Evolutionary conservation across 257 asterid species (phyloP).

Genomic region (Osmanthus fragrans): DNA sequence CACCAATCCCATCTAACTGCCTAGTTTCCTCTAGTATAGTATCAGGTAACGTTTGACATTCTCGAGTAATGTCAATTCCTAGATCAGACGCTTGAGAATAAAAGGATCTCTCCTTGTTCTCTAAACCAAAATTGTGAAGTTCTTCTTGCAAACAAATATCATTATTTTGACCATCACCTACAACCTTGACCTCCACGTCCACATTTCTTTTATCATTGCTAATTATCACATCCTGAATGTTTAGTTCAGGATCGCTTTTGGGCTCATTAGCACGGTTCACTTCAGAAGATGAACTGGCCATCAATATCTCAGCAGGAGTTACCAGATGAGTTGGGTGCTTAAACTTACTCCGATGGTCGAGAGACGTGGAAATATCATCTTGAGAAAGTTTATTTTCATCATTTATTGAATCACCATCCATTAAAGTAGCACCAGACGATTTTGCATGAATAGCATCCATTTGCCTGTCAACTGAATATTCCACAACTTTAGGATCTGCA

Average conservation of each 20-base stretch:
- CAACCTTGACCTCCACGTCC: conserved; percentile 79
- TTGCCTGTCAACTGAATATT: conserved; percentile 74
- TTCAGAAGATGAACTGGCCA: conserved; percentile 82
- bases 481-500: conserved; percentile 55
- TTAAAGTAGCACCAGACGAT: conserved; percentile 58
- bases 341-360: conserved; percentile 61
- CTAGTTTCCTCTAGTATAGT: conserved; percentile 61
- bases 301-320: conserved; percentile 91
- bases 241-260: conserved; percentile 54
- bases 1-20: conserved; percentile 50
- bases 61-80: conserved; percentile 82
- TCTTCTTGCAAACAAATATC: conserved; percentile 54
- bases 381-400: conserved; percentile 55
- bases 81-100: conserved; percentile 89
- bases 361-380: conserved; percentile 59
- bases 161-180: conserved; percentile 65
- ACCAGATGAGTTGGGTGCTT: conserved; percentile 97
- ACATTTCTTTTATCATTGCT: conserved; percentile 58
- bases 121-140: conserved; percentile 51
- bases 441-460: conserved; percentile 50
- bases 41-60: conserved; percentile 61
- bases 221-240: conserved; percentile 61
- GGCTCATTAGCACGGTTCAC: conserved; percentile 42
- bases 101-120: conserved; percentile 69
- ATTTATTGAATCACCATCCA: conserved; percentile 52